Evolutionary conservation across 2,329 filamentous ascomycete species (phyloP).

Genomic region (Colletotrichum spinosum): DNA sequence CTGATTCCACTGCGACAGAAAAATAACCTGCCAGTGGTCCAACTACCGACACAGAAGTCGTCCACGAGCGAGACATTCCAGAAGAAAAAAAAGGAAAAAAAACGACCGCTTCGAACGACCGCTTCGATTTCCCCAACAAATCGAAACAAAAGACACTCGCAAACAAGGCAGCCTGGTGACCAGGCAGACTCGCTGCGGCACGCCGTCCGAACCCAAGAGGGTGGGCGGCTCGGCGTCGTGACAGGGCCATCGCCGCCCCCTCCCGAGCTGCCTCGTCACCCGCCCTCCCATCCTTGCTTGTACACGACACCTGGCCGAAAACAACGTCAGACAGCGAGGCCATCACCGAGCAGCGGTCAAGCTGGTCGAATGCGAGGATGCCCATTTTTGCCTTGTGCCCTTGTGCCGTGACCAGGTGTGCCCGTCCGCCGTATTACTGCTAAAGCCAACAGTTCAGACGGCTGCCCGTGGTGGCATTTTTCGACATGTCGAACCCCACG

Average conservation of each 20-base stretch:
- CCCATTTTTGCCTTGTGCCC: too few species aligned
- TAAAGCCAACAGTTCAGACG: slow-evolving; percentile 14
- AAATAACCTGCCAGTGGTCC: too few species aligned
- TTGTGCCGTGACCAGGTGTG: too few species aligned
- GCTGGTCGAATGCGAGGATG: too few species aligned
- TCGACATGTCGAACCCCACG: slow-evolving; percentile 14
- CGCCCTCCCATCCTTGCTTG: slow-evolving; percentile 23
- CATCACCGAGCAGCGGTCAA: slow-evolving; percentile 14
- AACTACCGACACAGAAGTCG: too few species aligned
- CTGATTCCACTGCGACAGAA: too few species aligned
- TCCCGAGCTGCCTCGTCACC: slow-evolving; percentile 28
- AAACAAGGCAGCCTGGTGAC: slow-evolving; percentile 35
- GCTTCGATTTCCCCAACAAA: too few species aligned
- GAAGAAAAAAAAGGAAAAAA: too few species aligned
- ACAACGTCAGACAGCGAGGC: background rate
- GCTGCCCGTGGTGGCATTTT: background rate
- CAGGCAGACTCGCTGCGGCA: slow-evolving; percentile 36
- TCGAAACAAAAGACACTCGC: background rate
- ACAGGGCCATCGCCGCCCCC: slow-evolving; percentile 26
- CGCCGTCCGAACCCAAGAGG: slow-evolving; percentile 33
- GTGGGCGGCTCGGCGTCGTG: slow-evolving; percentile 30
- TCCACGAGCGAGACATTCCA: too few species aligned
- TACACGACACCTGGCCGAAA: slow-evolving; percentile 21
- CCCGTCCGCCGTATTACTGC: too few species aligned
- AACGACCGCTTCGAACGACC: too few species aligned